These are phyloP conservation scores for Aspergillus puulaauensis DNA, from an alignment of 2,329 filamentous ascomycete genomes.

Conservation along the genomic window DNA sequence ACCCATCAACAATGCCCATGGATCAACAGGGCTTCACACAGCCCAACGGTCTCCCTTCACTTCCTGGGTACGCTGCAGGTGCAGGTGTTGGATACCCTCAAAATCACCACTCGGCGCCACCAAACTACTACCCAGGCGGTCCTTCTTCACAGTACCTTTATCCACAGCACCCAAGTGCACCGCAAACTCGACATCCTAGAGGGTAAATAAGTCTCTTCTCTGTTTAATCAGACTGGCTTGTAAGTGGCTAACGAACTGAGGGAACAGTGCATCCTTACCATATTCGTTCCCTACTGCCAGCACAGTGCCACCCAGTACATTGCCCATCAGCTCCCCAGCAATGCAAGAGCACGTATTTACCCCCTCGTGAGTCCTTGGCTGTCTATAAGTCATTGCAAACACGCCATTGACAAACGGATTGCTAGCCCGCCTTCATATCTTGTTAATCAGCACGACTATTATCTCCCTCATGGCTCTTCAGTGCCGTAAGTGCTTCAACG, in stretches of 20 bases:
- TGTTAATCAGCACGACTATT: constrained; percentile 35
- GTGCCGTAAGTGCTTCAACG: constrained; percentile 27
- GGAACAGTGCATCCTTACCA: constrained; percentile 20
- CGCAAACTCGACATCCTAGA: constrained; percentile 20
- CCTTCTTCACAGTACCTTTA: constrained; percentile 21
- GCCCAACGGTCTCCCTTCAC: constrained; percentile 24
- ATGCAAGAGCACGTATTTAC: constrained; percentile 24
- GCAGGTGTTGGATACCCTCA: constrained; percentile 26
- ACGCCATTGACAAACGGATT: constrained; percentile 9
- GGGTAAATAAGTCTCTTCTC: constrained; percentile 16
- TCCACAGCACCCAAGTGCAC: constrained; percentile 9
- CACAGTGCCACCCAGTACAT: constrained; percentile 16
- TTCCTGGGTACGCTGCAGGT: constrained; percentile 23
- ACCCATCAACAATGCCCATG: constrained; percentile 27
- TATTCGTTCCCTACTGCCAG: constrained; percentile 20
- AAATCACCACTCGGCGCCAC: constrained; percentile 20
- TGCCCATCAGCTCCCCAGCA: constrained; percentile 20
- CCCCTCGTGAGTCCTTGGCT: constrained; percentile 20
- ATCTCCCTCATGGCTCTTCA: constrained; percentile 30
- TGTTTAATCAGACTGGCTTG: neutral
- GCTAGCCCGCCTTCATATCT: constrained; percentile 33
- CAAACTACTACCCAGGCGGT: constrained; percentile 23
- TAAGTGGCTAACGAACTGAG: constrained; percentile 1
- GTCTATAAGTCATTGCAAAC: neutral
- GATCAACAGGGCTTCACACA: constrained; percentile 26